Evolutionary conservation across 768 basidiomycete genomes (phyloP), one percentile per base, ranked within the genome.

Genomic region (Macrocybe gigantea): DNA sequence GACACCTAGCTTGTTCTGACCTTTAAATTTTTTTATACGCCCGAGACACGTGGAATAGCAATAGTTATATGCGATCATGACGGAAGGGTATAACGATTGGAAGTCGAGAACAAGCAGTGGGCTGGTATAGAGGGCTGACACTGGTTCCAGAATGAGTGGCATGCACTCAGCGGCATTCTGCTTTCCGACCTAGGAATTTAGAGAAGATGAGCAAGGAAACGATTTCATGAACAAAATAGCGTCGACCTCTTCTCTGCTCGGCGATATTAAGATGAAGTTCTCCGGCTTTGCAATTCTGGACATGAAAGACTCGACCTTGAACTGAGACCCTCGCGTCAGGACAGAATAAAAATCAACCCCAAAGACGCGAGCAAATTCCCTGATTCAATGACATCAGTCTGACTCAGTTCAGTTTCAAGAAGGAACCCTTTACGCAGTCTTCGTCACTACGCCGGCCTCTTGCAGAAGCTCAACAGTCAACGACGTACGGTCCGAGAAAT

Each of bases 11-110:
- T 95, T 95, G 62, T 87, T 83, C 29, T 77, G 77, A 7, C 87
- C 93, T 61, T 92, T 84, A 66, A 94, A 95, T n/a, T 83, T 74
- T n/a, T 74, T 72, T 35, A 91, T 73, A 9, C 94, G 81, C 7
- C 96, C 96, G 31, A 99, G 74, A 63, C 94, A 98, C 2, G 96
- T 99, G 29, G 94, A 97, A 62, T 93, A 94, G 59, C 90, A 93
- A 63, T 93, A 93, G 63, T 98, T 98, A 68, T 99, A 94, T 5
- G 93, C 95, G 56, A 98, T 95, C 95, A 98, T 98, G 50, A 97
- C 73, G 0, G 93, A 96, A 0, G 96, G 96, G 62, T 99, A 99
- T 22, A 99, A 75, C 2, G 88, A 93, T 57, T 96, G 92, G 62
- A 98, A 99, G 63, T 99, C 96, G 47, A 99, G 73, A 1, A 99